Conservation (phyloP, 2,329 filamentous ascomycete genomes). For the Aspergillus aculeatus region DNA sequence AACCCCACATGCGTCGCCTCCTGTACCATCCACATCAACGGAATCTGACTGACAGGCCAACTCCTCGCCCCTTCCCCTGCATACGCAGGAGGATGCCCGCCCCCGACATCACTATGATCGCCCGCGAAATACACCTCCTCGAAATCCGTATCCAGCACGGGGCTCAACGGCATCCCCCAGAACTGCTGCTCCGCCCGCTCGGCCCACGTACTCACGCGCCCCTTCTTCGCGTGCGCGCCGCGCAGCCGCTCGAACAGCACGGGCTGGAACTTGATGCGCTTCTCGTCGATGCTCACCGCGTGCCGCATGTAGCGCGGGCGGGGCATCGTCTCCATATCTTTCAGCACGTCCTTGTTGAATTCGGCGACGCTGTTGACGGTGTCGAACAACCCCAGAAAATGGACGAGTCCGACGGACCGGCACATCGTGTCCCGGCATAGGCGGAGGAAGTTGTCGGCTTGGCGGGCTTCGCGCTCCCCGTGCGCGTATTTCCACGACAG, state of each 20-base stretch:
- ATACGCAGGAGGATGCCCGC: constrained; percentile 57
- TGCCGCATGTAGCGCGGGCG: constrained; percentile 52
- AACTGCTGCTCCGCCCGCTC: constrained; percentile 21
- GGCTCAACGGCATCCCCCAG: neutral
- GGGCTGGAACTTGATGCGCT: constrained; percentile 50
- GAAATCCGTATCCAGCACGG: constrained; percentile 51
- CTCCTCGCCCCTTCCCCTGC: constrained; percentile 41
- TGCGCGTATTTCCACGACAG: constrained; percentile 16
- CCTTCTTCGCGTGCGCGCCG: neutral
- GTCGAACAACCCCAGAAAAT: constrained; percentile 29
- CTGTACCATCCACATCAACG: constrained; percentile 67
- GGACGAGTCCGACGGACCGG: constrained; percentile 15
- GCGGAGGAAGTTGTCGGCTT: constrained; percentile 8
- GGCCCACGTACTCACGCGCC: constrained; percentile 13
- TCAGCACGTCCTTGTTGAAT: constrained; percentile 18
- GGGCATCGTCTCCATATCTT: constrained; percentile 10
- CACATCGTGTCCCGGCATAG: constrained; percentile 19
- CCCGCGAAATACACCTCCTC: constrained; percentile 72
- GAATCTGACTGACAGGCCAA: constrained; percentile 61
- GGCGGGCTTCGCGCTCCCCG: constrained; percentile 1
- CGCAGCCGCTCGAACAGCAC: constrained; percentile 18
- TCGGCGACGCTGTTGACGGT: constrained; percentile 27
- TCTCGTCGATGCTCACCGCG: constrained; percentile 55
- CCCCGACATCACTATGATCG: constrained; percentile 72
- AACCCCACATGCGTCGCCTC: constrained; percentile 64